Evolutionary conservation across 2,329 filamentous ascomycete genomes (phyloP), one percentile per base, ranked within the genome.

Genomic region (Pyrenophora tritici-repentis): DNA sequence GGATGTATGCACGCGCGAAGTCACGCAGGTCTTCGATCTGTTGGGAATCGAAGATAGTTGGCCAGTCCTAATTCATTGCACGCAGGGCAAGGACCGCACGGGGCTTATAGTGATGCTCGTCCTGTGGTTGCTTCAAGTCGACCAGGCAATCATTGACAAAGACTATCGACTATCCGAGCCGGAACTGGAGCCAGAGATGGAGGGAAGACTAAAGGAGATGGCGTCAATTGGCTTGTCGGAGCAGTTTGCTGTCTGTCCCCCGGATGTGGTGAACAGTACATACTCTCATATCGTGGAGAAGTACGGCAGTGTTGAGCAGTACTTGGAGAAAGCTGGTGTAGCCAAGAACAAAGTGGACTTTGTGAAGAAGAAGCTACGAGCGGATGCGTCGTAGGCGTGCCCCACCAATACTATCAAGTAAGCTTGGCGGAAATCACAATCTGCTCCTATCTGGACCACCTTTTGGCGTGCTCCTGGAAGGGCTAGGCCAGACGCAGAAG

Each of bases 81-180:
- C 91, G 0, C 90, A 95, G 65, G 91, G 91, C 50, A 96, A 96
- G 70, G 91, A 96, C 67, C 83, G 91, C 2, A 91, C 85, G 1
- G 91, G 91, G 0, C 76, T 96, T 10, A 78, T 89, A 9, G 78
- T 90, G 4, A 77, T 88, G 34, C 76, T 96, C 3, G 73, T 88
- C 0, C 75, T 95, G 16, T 78, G 93, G 63, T 75, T 89, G 9
- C 77, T 89, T 3, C 75, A 67, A 22, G 68, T 89, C 1, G 82
- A 85, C 0, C 50, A 78, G 1, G 68, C 79, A 0, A 87, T 84
- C 2, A 85, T 95, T 35, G 78, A 83, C 47, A 67, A 86, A 56
- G 91, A 96, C 73, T 96, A 96, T 70, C 72, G 81, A 52, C 78
- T 87, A 18, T 90, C 87, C 2, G 78, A 83, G 47, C 75, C 79